These are phyloP conservation scores for Candida dajiaensis DNA, from an alignment of 805 yeast genomes.

Conservation along the genomic window DNA sequence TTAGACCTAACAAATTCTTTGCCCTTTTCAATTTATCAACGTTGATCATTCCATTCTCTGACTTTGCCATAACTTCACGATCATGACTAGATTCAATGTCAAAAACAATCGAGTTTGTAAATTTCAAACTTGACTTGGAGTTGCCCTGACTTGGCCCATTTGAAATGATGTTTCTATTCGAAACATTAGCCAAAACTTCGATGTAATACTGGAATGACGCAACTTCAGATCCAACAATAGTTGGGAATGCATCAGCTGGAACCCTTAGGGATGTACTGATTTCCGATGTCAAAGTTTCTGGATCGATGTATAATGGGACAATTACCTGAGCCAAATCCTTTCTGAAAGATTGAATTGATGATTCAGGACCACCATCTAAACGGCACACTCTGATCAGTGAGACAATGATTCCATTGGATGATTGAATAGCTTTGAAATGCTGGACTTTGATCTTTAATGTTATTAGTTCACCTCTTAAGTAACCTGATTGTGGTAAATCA, in stretches of 20 bases:
- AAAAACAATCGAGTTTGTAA: constrained; percentile 21
- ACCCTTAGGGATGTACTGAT: constrained; percentile 60
- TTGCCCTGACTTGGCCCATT: constrained; percentile 18
- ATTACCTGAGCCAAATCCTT: constrained; percentile 78
- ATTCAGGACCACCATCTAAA: constrained; percentile 53
- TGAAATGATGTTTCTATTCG: constrained; percentile 45
- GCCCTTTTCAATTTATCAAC: constrained; percentile 73
- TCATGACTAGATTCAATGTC: constrained; percentile 21
- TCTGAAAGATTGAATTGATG: constrained; percentile 51
- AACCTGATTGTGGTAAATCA: constrained; percentile 58
- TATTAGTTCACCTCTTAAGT: constrained; percentile 69
- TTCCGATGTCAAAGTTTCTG: constrained; percentile 48
- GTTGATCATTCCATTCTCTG: constrained; percentile 48
- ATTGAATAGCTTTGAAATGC: constrained; percentile 67
- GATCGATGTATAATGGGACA: constrained; percentile 75
- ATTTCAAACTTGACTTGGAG: constrained; percentile 15
- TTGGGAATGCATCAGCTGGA: constrained; percentile 84
- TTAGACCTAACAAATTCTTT: constrained; percentile 74
- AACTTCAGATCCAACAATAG: constrained; percentile 63
- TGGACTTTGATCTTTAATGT: constrained; percentile 63
- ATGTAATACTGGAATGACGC: constrained; percentile 81
- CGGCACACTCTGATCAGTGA: constrained; percentile 79
- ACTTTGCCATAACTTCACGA: constrained; percentile 11
- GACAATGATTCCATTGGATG: constrained; percentile 66
- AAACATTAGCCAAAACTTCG: constrained; percentile 76